Conservation (phyloP, 2,329 filamentous ascomycete species). For the Calonectria crousiana region DNA sequence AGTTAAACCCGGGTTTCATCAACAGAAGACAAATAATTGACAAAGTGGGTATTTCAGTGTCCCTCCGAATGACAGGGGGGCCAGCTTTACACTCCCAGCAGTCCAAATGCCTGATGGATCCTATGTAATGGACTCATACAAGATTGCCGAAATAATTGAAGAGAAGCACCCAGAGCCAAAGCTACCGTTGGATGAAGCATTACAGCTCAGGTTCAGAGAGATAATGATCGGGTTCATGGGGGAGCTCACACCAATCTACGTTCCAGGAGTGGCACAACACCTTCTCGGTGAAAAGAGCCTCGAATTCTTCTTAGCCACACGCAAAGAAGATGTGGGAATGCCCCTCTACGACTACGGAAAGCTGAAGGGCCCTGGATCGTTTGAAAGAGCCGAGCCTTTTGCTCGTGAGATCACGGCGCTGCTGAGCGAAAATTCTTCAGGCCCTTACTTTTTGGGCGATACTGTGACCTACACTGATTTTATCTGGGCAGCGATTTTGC, state of each 20-base stretch:
- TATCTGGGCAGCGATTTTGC: constrained; percentile 61
- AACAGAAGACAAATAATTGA: background rate
- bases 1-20: background rate
- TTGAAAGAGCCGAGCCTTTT: constrained; percentile 31
- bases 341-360: constrained; percentile 31
- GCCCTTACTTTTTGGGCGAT: constrained; percentile 71
- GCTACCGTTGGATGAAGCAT: background rate
- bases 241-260: constrained; percentile 26
- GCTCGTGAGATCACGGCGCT: constrained; percentile 27
- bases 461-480: constrained; percentile 69
- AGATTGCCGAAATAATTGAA: constrained; percentile 73
- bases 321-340: constrained; percentile 30
- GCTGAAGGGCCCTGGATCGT: constrained; percentile 20
- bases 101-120: constrained; percentile 65
- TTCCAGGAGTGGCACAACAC: constrained; percentile 25
- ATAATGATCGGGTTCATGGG: constrained; percentile 30
- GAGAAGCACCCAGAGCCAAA: constrained; percentile 64
- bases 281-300: constrained; percentile 31
- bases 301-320: constrained; percentile 26
- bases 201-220: constrained; percentile 22
- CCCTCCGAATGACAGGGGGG: constrained; percentile 6
- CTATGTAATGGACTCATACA: constrained; percentile 72
- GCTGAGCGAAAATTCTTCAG: constrained; percentile 49
- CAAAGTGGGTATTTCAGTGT: background rate
- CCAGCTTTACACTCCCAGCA: constrained; percentile 55